These are phyloP conservation scores for Excoecaria cochinchinensis DNA, from an alignment of 345 rosid species.

Conservation along the genomic window DNA sequence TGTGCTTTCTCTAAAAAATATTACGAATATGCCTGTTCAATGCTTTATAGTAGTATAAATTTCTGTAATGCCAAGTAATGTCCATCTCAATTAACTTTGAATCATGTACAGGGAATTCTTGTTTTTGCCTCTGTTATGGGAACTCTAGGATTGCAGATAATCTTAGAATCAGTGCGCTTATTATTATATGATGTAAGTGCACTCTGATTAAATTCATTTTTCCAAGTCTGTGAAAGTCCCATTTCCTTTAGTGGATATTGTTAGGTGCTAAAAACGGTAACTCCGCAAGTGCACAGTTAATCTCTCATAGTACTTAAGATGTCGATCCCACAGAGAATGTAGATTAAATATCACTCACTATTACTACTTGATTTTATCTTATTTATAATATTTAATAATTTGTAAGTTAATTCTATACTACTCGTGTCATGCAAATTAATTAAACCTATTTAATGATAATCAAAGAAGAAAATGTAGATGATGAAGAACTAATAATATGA, in stretches of 20 bases:
- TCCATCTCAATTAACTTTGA: conserved; percentile 1
- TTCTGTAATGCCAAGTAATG: not conserved
- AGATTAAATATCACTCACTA: too few relatives aligned
- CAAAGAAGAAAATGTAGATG: too few relatives aligned
- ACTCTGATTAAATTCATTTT: not conserved
- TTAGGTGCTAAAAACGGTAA: too few relatives aligned
- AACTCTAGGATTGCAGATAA: conserved; percentile 95
- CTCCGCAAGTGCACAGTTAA: too few relatives aligned
- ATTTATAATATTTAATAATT: too few relatives aligned
- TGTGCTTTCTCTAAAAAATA: not conserved
- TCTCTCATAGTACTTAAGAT: too few relatives aligned
- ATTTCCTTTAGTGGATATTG: not conserved
- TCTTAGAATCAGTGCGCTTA: conserved; percentile 78
- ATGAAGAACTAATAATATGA: too few relatives aligned
- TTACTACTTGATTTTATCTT: too few relatives aligned
- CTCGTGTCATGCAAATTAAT: too few relatives aligned
- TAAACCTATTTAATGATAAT: too few relatives aligned
- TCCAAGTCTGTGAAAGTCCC: not conserved
- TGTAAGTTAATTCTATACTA: too few relatives aligned
- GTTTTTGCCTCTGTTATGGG: conserved; percentile 99
- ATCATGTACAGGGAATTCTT: conserved; percentile 76
- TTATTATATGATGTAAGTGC: conserved; percentile 70
- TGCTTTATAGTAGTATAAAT: not conserved
- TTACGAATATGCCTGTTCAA: not conserved
- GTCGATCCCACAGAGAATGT: too few relatives aligned